Evolutionary conservation across 805 yeast species (phyloP), one percentile per base, ranked within the genome.

Genomic region (Pichia kluyveri): DNA sequence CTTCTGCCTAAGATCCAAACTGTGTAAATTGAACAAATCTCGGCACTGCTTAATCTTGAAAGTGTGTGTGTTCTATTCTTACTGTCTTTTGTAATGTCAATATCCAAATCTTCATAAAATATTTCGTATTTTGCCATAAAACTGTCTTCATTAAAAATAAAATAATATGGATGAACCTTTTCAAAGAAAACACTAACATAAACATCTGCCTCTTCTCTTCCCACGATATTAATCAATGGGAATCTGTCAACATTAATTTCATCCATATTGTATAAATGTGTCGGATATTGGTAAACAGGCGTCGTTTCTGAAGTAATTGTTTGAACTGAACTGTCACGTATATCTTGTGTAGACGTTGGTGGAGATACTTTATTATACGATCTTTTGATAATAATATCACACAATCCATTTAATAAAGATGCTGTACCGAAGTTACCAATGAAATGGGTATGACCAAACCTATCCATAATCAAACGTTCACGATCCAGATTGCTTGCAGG

Each of bases 341-440:
- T 61, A 37, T 61, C 66, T 41, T 59, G 63, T 0, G 66, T 59
- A 2, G 68, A 60, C 2, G 63, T 60, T 28, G 71, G 69, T 11
- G 72, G 69, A 38, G 60, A 57, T 27, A 56, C 48, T 43, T 67
- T 45, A 36, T 51, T 68, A 18, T 60, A 58, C 0, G 71, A 65
- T 18, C 69, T 56, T 46, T 69, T 66, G n/a, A 69, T 57, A 27
- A 73, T 62, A 19, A 73, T 60, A 51, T 70, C 73, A 50, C 76
- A 70, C 9, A 73, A 51, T 0, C 73, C 70, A 44, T 66, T 69
- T 47, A 73, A 59, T 28, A 73, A 51, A 2, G 73, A 69, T 0
- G 75, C 71, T 1, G 76, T 72, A 26, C 77, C 76, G 17, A 66
- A 66, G 19, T 70, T 66, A 1, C 78, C 78, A 45, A 73, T 68